Evolutionary conservation across 352 stramenopile species (phyloP), one percentile per base, ranked within the genome.

Genomic region (Phytophthora lateralis): DNA sequence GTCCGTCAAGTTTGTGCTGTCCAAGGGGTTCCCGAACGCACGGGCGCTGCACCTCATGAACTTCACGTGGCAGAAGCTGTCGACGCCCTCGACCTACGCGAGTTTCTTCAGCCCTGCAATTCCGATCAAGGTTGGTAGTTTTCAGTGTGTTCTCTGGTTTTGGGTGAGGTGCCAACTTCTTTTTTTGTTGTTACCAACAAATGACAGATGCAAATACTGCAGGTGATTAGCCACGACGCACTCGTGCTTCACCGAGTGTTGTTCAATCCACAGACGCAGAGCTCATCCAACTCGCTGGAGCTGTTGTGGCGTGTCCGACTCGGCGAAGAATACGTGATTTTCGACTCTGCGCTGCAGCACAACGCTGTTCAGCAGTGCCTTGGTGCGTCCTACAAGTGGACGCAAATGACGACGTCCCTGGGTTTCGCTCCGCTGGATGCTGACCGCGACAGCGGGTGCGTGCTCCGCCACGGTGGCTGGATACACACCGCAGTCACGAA

Each of bases 161-260:
- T 20, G n/a, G 0, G 15, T 53, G 21, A 48, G 30, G 35, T 45
- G 29, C 24, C 57, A 27, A 32, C 39, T 45, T 24, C 14, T 47
- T 1, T 29, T 47, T 1, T 29, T 54, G 9, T 44, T 41, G 7
- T 20, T 3, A 4, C 26, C 26, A 30, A 37, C 10, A 2, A 15
- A 21, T 10, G 49, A 30, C 12, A 76, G 68, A 60, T 82, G 11
- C 71, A 80, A 46, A 48, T 90, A 17, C 53, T 90, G n/a, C 78
- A 90, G 43, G 49, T 76, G n/a, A 71, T 90, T 32, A 69, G 71
- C 42, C 62, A 78, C 29, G 71, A 88, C 47, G 68, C 78, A 17
- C 42, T 82, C 24, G 70, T 90, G 48, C 57, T 88, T 39, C 82
- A 87, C 46, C 76, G 80, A 11, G 69, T 75, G 41, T 66, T 90